These are phyloP conservation scores for Aspergillus spinulosporus DNA, from an alignment of 2,329 filamentous ascomycete genomes.

Conservation along the genomic window DNA sequence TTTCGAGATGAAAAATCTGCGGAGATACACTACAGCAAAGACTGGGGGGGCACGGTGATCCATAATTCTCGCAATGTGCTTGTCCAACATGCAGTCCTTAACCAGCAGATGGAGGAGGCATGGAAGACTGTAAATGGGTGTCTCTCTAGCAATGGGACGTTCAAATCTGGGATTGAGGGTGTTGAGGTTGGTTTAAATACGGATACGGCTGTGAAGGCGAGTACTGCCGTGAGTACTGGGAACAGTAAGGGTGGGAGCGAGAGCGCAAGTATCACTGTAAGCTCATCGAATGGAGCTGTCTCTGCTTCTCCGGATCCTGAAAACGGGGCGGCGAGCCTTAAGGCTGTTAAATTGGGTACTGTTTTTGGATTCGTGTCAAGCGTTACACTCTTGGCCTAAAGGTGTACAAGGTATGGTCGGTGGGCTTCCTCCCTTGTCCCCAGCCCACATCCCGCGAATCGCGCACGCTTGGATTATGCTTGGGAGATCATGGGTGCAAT, in stretches of 20 bases:
- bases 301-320: not conserved
- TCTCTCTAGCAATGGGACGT: not conserved
- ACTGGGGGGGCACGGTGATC: not conserved
- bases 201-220: not conserved
- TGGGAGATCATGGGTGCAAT: too few species aligned
- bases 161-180: not conserved
- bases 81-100: not conserved
- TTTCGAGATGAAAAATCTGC: not conserved
- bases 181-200: not conserved
- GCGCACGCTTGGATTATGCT: too few species aligned
- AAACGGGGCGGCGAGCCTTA: not conserved
- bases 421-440: too few species aligned
- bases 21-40: not conserved
- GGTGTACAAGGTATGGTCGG: not conserved
- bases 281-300: not conserved
- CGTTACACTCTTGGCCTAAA: not conserved
- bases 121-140: not conserved
- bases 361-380: not conserved
- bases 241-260: not conserved
- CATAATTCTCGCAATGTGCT: not conserved
- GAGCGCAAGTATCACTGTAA: not conserved
- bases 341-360: not conserved
- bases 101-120: not conserved
- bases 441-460: too few species aligned
- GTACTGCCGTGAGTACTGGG: not conserved